Evolutionary conservation across 129 eudicot species (phyloP).

Genomic region (Arctium lappa): DNA sequence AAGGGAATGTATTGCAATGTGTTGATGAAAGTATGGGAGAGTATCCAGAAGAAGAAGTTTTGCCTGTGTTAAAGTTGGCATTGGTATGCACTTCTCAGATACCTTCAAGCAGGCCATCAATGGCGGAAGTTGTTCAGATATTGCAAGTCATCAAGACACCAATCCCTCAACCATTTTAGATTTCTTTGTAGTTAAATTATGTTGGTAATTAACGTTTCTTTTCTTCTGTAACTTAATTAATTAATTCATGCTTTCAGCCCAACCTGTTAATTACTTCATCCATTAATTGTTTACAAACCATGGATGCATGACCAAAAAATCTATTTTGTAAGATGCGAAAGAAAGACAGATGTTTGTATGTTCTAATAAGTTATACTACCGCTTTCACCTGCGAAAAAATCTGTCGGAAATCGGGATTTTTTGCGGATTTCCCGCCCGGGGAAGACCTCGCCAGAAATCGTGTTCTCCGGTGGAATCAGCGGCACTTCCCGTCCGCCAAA

Average conservation of each 20-base stretch:
- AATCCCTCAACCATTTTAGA: constrained; percentile 42
- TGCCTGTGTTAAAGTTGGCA: constrained; percentile 86
- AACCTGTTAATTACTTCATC: not conserved
- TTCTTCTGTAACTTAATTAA: not conserved
- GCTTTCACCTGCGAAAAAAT: too few species aligned
- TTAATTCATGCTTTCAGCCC: not conserved
- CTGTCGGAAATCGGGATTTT: too few species aligned
- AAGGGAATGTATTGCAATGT: constrained; percentile 78
- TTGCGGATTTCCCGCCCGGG: too few species aligned
- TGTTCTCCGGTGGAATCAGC: too few species aligned
- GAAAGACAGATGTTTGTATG: too few species aligned
- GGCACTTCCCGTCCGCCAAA: too few species aligned
- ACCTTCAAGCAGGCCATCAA: constrained; percentile 95
- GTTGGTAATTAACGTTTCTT: not conserved
- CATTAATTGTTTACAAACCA: not conserved
- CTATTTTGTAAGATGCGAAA: too few species aligned
- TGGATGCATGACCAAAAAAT: not conserved
- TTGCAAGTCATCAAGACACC: constrained; percentile 90
- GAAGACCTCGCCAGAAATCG: too few species aligned
- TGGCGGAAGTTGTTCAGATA: constrained; percentile 94
- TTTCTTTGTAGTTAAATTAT: not conserved
- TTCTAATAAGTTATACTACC: too few species aligned
- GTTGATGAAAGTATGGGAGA: constrained; percentile 72
- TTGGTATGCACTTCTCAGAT: constrained; percentile 93
- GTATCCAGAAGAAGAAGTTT: constrained; percentile 86